Evolutionary conservation across 768 basidiomycete genomes (phyloP), one percentile per base, ranked within the genome.

Genomic region (Lentinula detonsa): DNA sequence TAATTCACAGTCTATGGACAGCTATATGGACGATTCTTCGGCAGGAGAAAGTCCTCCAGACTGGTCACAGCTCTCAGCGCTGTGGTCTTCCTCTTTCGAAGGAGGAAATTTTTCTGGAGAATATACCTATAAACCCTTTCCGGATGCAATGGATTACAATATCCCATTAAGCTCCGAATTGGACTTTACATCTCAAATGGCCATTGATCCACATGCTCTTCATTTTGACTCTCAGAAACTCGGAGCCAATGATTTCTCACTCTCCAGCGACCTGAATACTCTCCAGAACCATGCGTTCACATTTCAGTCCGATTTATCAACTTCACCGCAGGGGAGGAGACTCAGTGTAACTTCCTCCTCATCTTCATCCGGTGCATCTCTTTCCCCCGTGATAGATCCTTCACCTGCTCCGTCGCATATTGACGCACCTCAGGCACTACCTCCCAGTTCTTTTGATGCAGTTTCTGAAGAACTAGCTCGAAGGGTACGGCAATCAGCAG

Each of bases 191-290:
- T 79, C 83, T 3, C 72, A 81, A 18, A 79, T 85, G 65, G 80
- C 81, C 1, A 79, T 91, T 58, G 86, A 91, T 61, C 88, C 90
- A 34, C 85, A 76, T 65, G 75, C 81, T 6, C 73, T 90, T 11
- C 87, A 89, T 66, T 84, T 74, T 67, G 71, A 78, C 65, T 43
- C 33, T 49, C 60, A 57, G 28, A 31, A 59, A 7, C 21, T 31
- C 23, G 23, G 46, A 15, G 61, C 65, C 15, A 73, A 69, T 59
- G 65, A 70, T 53, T 58, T 63, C 63, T 61, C 66, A 63, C 8
- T 62, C 59, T 46, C 57, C 61, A 46, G 59, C 40, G 33, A 40
- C 49, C 61, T 74, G 39, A 49, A 62, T 10, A 16, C 48, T 43
- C 4, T 16, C 4, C 45, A 63, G 1, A 68, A 73, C 16, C 79